A percentile compares a stretch with the other conserved stretches of the same genome.
These are phyloP conservation scores for Phialocephala subalpina DNA, from an alignment of 2,329 filamentous ascomycete genomes.

Conservation along the genomic window DNA sequence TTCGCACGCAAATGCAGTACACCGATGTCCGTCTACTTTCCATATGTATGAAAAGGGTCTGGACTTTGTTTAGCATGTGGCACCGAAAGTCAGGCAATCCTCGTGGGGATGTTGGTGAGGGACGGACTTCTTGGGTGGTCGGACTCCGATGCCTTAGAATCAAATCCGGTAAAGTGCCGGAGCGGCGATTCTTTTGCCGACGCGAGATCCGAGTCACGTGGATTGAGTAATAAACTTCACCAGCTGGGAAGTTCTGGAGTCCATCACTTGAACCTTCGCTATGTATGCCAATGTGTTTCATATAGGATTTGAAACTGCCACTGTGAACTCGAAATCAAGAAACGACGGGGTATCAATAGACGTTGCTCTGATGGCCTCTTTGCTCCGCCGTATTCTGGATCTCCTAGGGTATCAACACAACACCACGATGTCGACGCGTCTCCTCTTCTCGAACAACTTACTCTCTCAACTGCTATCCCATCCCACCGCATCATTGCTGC, in stretches of 20 bases:
- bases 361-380: background rate
- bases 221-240: background rate
- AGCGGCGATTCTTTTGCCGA: too few species aligned
- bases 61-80: background rate
- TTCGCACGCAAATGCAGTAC: background rate
- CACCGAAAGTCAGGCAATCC: background rate
- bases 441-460: background rate
- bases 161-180: background rate
- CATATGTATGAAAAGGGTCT: background rate
- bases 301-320: background rate
- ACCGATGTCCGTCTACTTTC: background rate
- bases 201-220: background rate
- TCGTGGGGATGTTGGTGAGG: background rate
- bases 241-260: background rate
- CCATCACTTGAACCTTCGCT: too few species aligned
- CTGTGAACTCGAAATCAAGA: background rate
- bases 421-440: too few species aligned
- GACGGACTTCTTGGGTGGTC: background rate
- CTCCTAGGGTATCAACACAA: too few species aligned
- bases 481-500: background rate
- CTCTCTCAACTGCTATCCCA: background rate
- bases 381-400: background rate
- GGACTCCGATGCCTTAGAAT: background rate
- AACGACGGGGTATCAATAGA: background rate
- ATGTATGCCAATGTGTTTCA: too few species aligned